phyloP scores from a whole-genome alignment of 345 rosid genomes.

The Odontarrhena argentea region DNA sequence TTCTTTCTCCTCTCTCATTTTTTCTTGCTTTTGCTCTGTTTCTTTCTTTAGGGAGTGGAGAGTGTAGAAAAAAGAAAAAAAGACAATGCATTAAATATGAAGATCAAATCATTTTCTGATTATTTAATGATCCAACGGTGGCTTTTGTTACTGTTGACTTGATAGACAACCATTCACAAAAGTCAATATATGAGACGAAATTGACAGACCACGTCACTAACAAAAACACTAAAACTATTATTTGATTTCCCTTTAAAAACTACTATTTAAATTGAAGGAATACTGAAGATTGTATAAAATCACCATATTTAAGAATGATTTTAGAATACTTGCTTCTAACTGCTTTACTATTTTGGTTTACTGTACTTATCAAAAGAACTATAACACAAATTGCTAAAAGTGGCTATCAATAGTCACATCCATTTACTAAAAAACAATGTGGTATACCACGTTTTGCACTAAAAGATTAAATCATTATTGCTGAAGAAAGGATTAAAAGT shows the following conservation, averaged over 20 bases:
- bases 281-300: neutral
- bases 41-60: conserved; percentile 35
- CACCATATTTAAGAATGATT: neutral
- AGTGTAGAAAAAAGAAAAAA: conserved; percentile 25
- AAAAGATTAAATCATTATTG: neutral
- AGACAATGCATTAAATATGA: conserved; percentile 38
- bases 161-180: conserved; percentile 32
- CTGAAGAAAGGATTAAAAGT: neutral
- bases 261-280: conserved; percentile 1
- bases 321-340: neutral
- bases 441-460: too few relatives aligned
- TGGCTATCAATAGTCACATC: neutral
- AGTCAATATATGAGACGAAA: conserved; percentile 31
- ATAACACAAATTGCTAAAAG: neutral
- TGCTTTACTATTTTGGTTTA: neutral
- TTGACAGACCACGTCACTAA: conserved; percentile 29
- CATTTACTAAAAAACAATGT: neutral
- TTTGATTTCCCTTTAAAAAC: too few relatives aligned
- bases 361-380: neutral
- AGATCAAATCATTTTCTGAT: conserved; percentile 21
- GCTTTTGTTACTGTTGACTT: conserved; percentile 30
- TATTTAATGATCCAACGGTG: conserved; percentile 34
- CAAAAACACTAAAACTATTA: too few relatives aligned
- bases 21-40: neutral
- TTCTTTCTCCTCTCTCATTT: conserved; percentile 42